phyloP scores from a whole-genome alignment of 2,329 filamentous ascomycete genomes.

The Lecanicillium sp. region DNA sequence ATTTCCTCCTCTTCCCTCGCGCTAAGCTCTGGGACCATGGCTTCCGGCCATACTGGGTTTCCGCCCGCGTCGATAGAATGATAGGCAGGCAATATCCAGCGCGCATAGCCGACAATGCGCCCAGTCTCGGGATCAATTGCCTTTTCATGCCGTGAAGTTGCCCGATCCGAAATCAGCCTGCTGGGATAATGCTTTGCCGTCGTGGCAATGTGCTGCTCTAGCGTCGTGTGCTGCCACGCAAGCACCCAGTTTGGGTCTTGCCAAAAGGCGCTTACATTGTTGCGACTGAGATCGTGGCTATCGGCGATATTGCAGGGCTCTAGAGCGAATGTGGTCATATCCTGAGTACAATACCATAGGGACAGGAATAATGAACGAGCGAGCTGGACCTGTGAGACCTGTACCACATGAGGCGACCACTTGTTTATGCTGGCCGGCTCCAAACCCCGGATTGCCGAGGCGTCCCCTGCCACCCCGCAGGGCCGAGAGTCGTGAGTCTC shows the following conservation, averaged over 20 bases:
- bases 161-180: slow-evolving; percentile 11
- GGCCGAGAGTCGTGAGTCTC: too few relatives aligned
- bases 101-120: slow-evolving; percentile 14
- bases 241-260: slow-evolving; percentile 15
- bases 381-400: too few relatives aligned
- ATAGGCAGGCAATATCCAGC: slow-evolving; percentile 14
- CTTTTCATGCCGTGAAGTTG: slow-evolving; percentile 13
- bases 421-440: too few relatives aligned
- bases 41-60: slow-evolving; percentile 8
- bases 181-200: neutral
- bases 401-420: too few relatives aligned
- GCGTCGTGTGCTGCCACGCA: slow-evolving; percentile 6
- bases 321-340: neutral
- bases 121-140: slow-evolving; percentile 15
- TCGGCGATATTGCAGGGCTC: slow-evolving; percentile 14
- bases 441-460: too few relatives aligned
- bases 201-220: neutral
- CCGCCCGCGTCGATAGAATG: slow-evolving; percentile 4
- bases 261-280: slow-evolving; percentile 19
- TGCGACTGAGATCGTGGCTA: slow-evolving; percentile 12
- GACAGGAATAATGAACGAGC: too few relatives aligned
- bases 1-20: slow-evolving; percentile 8
- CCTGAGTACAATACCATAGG: too few relatives aligned
- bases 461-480: too few relatives aligned
- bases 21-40: slow-evolving; percentile 8